Base-by-base conservation (phyloP, 2,329 filamentous ascomycete genomes). In the Penicillium sp. region DNA sequence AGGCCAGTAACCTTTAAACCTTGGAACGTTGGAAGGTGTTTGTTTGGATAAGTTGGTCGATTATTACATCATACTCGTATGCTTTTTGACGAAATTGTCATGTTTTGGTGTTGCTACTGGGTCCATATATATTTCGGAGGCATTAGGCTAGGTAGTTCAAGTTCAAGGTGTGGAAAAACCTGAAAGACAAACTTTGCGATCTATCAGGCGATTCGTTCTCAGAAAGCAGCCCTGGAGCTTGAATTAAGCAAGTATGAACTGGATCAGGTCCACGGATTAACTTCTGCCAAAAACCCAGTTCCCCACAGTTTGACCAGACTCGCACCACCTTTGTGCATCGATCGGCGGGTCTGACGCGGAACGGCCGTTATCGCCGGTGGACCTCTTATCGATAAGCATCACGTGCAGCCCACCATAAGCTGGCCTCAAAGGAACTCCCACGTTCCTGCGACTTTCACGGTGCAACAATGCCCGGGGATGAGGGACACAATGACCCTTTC, bases 381-480 rank as follows among this genome's bases (percentile, higher is more conserved):
- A 58, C 19, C 53, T 57, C 56, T 59, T 63, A 63, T 63, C 61
- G 57, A 64, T 56, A 61, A 61, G 31, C 49, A 55, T 68, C 64
- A 69, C 65, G 65, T 68, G 65, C 35, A 35, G 39, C 39, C 22
- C n/a, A 31, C 59, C 50, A 29, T 33, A 50, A 55, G 57, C 58
- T 66, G 66, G 61, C 68, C 64, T 66, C 58, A 61, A 65, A 61
- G 61, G 57, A 65, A 46, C 57, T 55, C 19, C 11, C 33, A 35
- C 24, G 46, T 56, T 54, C 53, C 42, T 56, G 58, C 60, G 64
- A 66, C 55, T 63, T 48, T 58, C 61, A 68, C 49, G 63, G 62
- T 70, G 14, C 70, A 75, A 74, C 70, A 65, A 78, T 78, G 76
- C 70, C 71, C 65, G 68, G 67, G 67, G 74, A 74, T 72, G 74